Evolutionary conservation across 2,329 filamentous ascomycete species (phyloP), one percentile per base, ranked within the genome.

Genomic region (Nigrospora osmanthi): DNA sequence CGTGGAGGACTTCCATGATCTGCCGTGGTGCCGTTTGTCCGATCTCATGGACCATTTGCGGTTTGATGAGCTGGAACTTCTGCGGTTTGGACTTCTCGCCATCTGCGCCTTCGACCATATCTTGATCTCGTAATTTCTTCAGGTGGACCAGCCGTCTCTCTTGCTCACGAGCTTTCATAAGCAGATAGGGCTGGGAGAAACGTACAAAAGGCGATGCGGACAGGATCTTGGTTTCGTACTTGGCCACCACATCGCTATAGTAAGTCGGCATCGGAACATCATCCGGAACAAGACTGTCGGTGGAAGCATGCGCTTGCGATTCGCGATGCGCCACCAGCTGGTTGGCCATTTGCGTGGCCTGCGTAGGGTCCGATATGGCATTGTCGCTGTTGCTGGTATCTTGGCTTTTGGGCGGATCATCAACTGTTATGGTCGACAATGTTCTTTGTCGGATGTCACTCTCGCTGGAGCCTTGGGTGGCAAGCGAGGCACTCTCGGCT

Each of bases 171-270:
- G 93, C 86, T 58, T 87, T 88, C 75, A 93, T 94, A 34, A 98
- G 75, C 19, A 97, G 77, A 63, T 97, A 95, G 1, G 93, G 93
- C 59, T 93, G 89, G 52, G 87, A 85, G 59, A 97, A 98, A 58
- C 89, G 91, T 52, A 98, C 93, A 59, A 95, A 97, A 0, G 93
- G 93, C 0, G 93, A 98, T 1, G 89, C 89, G 1, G 94, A 98
- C 6, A 98, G 70, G 38, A 98, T 85, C 58, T 91, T 94, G 6
- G 89, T 95, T 58, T 94, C 82, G 57, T 95, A 89, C 56, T 95
- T 91, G 46, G 89, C 83, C 34, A 97, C 89, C 76, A 96, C 88
- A 59, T 95, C 89, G 59, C 90, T 90, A 61, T 97, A 97, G 58
- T 90, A 95, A 1, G 87, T 94, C 3, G 91, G 88, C 71, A 89